A percentile compares a stretch with the other conserved stretches of the same genome.
phyloP scores from a whole-genome alignment of 148 eudicot species.

The Drosera capensis region DNA sequence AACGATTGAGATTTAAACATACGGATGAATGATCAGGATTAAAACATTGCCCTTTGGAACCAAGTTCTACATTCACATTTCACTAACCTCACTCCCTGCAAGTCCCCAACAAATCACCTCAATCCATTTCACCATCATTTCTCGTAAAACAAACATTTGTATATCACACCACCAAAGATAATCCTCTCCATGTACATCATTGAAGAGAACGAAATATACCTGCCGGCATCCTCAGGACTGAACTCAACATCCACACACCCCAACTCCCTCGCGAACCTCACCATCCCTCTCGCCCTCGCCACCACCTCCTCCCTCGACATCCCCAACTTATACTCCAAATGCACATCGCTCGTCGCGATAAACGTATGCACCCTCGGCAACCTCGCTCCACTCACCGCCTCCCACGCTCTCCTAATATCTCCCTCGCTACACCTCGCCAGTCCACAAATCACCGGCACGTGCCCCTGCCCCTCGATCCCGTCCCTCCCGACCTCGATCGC shows the following conservation, averaged over 20 bases:
- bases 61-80: too few species aligned
- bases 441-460: conserved; percentile 87
- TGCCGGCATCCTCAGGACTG: conserved; percentile 97
- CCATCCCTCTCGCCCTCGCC: conserved; percentile 73
- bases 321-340: conserved; percentile 79
- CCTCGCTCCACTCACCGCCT: conserved; percentile 65
- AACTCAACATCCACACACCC: conserved; percentile 88
- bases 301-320: conserved; percentile 68
- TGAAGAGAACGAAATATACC: conserved; percentile 24
- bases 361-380: conserved; percentile 82
- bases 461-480: conserved; percentile 27
- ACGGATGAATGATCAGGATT: too few species aligned
- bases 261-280: conserved; percentile 73
- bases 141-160: too few species aligned
- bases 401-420: conserved; percentile 83
- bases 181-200: too few species aligned
- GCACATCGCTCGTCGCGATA: conserved; percentile 89
- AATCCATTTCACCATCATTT: too few species aligned
- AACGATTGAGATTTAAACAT: too few species aligned
- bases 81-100: too few species aligned
- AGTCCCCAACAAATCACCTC: too few species aligned
- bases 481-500: conserved; percentile 56
- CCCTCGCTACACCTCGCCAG: conserved; percentile 69
- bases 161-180: too few species aligned
- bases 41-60: too few species aligned